Base-by-base conservation (phyloP, 108 stramenopile genomes). In the Cyclotella cryptica region DNA sequence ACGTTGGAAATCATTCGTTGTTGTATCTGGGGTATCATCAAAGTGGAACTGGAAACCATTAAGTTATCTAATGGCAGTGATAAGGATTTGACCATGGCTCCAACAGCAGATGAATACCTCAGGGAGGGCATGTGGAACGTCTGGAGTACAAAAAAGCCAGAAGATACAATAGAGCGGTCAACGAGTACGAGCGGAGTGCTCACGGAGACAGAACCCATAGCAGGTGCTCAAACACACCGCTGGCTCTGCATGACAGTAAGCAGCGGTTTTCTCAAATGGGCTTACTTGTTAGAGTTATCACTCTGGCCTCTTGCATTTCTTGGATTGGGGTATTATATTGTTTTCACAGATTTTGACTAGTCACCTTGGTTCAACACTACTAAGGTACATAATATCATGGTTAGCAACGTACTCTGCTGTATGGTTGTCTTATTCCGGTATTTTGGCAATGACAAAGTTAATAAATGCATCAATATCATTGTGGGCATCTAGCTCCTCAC, bases 21-120 rank as follows among this genome's bases (percentile, higher is more conserved):
- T 43, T 84, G 86, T 13, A 80, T 88, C 40, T 96, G 95, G 95
- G 90, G 89, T 29, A 88, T 96, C 55, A 84, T 96, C 51, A 90
- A 87, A 53, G 69, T 96, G 28, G 95, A 96, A 68, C 59, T 84
- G 52, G 90, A 96, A 64, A 92, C 95, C 10, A 89, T 96, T 61
- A 81, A 86, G 47, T 78, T 96, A 78, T 84, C 84, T 46, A 85
- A 86, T 75, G 75, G 77, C 1, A 85, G 77, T 58, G 81, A 77
- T 22, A 85, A 81, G 27, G 84, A 86, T 66, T 67, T 77, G 59
- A 59, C 81, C 18, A 71, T 80, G 30, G 79, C 62, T 35, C 67
- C 77, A 14, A 78, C 81, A 14, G 77, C 65, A 10, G 72, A 79
- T 64, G 83, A 84, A 59, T 79, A 79, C 51, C 62, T 70, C 0